Percentiles rank a stretch among this genome's conserved stretches.
phyloP scores from a whole-genome alignment of 1,284 basidiomycete genomes.

The Fistulinella cinereoalba region DNA sequence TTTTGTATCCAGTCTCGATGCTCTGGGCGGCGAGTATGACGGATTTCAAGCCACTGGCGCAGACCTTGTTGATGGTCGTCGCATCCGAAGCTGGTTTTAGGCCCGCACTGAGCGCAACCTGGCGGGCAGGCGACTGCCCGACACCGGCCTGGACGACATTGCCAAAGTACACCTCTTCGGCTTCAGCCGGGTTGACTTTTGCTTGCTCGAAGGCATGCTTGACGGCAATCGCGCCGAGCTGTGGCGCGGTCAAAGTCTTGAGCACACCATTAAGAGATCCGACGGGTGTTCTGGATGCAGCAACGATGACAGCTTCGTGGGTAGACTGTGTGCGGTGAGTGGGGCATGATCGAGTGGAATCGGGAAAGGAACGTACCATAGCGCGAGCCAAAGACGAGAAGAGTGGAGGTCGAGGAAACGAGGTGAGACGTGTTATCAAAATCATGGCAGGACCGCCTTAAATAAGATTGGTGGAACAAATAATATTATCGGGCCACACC shows the following conservation, averaged over 20 bases:
- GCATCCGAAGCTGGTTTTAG: slow-evolving; percentile 86
- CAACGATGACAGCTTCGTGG: slow-evolving; percentile 92
- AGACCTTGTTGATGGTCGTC: slow-evolving; percentile 99
- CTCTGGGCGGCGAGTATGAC: slow-evolving; percentile 92
- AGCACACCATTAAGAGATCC: slow-evolving; percentile 91
- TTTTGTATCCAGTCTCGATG: slow-evolving; percentile 84
- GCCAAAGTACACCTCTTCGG: slow-evolving; percentile 97
- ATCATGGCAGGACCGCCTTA: slow-evolving; percentile 30
- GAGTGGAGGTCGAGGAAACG: slow-evolving; percentile 37
- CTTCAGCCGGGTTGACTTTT: slow-evolving; percentile 74
- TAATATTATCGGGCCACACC: slow-evolving; percentile 23
- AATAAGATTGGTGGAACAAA: slow-evolving; percentile 9
- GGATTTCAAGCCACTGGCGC: slow-evolving; percentile 93
- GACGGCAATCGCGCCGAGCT: slow-evolving; percentile 87
- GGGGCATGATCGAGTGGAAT: not conserved
- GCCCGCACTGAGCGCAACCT: slow-evolving; percentile 88
- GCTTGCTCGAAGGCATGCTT: slow-evolving; percentile 86
- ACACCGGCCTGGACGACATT: slow-evolving; percentile 96
- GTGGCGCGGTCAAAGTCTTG: slow-evolving; percentile 85
- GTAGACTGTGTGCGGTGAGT: slow-evolving; percentile 30
- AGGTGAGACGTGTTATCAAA: slow-evolving; percentile 35
- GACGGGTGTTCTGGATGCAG: slow-evolving; percentile 92
- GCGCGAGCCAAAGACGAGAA: slow-evolving; percentile 31
- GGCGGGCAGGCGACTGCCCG: slow-evolving; percentile 93
- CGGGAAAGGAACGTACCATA: slow-evolving; percentile 42